phyloP scores from a whole-genome alignment of 768 basidiomycete species.

The Atractiella rhizophila region DNA sequence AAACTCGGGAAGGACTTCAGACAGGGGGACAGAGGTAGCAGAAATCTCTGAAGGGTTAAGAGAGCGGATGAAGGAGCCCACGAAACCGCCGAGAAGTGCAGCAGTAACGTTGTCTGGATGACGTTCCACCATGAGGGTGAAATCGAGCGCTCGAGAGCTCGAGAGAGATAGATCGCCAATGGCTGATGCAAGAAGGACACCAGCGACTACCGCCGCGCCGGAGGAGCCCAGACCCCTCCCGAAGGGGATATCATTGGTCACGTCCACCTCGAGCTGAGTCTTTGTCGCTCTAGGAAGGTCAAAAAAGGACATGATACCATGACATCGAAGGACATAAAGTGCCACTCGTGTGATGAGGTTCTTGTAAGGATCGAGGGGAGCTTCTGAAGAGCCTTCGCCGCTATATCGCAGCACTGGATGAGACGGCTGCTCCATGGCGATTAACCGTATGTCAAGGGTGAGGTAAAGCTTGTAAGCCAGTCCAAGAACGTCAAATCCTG shows the following conservation, averaged over 20 bases:
- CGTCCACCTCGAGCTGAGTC: constrained; percentile 44
- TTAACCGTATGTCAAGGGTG: constrained; percentile 39
- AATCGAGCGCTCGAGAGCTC: constrained; percentile 56
- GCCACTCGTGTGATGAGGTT: constrained; percentile 93
- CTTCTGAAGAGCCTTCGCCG: constrained; percentile 71
- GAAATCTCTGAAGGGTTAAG: constrained; percentile 53
- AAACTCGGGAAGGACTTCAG: constrained; percentile 88
- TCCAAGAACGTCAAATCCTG: constrained; percentile 97
- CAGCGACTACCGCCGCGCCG: constrained; percentile 94
- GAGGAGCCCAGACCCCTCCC: constrained; percentile 93
- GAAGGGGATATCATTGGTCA: constrained; percentile 83
- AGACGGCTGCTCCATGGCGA: no score
- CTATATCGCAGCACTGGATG: constrained; percentile 38
- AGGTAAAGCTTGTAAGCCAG: constrained; percentile 73
- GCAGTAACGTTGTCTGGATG: constrained; percentile 99
- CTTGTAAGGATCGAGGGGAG: constrained; percentile 81
- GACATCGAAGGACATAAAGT: constrained; percentile 86
- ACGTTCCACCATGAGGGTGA: constrained; percentile 93
- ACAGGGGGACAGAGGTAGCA: constrained; percentile 71
- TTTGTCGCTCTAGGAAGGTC: constrained; percentile 27
- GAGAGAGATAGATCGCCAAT: constrained; percentile 49
- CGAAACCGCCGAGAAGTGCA: constrained; percentile 84
- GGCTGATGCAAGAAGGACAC: constrained; percentile 67
- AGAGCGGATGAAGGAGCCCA: constrained; percentile 82
- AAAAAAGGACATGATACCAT: constrained; percentile 43